Evolutionary conservation across 2,329 filamentous ascomycete species (phyloP).

Genomic region (Paramyrothecium sp.): DNA sequence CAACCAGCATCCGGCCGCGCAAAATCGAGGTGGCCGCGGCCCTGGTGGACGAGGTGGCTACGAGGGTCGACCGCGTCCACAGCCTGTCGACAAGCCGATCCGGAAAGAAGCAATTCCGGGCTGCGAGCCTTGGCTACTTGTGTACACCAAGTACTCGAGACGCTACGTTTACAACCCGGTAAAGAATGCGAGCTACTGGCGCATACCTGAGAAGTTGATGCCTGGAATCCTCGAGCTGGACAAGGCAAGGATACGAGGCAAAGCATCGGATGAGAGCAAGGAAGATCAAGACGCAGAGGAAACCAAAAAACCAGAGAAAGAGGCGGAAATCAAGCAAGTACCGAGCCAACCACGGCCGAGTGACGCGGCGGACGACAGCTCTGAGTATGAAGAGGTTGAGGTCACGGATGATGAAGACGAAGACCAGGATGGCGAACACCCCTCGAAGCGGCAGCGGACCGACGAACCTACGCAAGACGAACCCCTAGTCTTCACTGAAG

Average conservation of each 20-base stretch:
- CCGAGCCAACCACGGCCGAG: neutral
- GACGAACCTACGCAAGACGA: conserved; percentile 51
- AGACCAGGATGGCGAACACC: conserved; percentile 32
- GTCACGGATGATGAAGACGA: conserved; percentile 59
- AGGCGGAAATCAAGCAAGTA: conserved; percentile 7
- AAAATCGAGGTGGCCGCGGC: conserved; percentile 26
- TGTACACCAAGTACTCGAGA: conserved; percentile 87
- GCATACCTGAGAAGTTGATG: conserved; percentile 84
- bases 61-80: conserved; percentile 61
- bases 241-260: conserved; percentile 64
- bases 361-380: conserved; percentile 48
- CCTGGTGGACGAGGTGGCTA: conserved; percentile 44
- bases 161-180: conserved; percentile 86
- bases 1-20: conserved; percentile 37
- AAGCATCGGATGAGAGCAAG: conserved; percentile 32
- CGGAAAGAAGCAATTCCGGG: conserved; percentile 77
- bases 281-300: conserved; percentile 4
- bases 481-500: conserved; percentile 82
- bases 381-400: conserved; percentile 72
- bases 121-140: conserved; percentile 82
- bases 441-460: conserved; percentile 65
- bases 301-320: conserved; percentile 23
- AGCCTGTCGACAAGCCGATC: conserved; percentile 77
- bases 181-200: conserved; percentile 92
- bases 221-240: conserved; percentile 73